Conservation (phyloP, 495 filamentous ascomycete species). For the Xanthoparmelia taractica region DNA sequence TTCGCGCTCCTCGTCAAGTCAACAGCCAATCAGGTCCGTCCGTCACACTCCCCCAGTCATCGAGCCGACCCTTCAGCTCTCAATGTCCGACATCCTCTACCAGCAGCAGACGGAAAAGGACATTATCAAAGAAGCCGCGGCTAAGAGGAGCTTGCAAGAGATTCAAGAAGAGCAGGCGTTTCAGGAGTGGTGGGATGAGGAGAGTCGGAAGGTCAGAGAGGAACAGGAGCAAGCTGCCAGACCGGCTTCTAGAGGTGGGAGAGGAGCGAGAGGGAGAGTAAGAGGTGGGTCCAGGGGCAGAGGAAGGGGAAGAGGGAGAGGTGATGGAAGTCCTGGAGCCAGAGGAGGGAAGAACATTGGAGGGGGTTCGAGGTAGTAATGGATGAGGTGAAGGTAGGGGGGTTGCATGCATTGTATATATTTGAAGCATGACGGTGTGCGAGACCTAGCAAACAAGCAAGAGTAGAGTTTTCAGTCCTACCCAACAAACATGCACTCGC, state of each 20-base stretch:
- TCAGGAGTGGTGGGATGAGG: conserved; percentile 95
- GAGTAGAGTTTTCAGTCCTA: too few relatives aligned
- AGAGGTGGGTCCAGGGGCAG: background rate
- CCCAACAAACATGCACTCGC: too few relatives aligned
- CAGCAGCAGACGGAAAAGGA: conserved; percentile 83
- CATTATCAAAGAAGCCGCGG: conserved; percentile 67
- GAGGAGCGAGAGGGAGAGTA: conserved; percentile 16
- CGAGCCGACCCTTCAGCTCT: conserved; percentile 57
- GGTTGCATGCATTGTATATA: background rate
- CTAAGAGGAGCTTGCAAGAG: conserved; percentile 79
- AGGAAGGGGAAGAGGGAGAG: background rate
- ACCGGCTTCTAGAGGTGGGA: conserved; percentile 23
- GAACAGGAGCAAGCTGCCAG: conserved; percentile 49
- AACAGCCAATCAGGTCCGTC: conserved; percentile 40
- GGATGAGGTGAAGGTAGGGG: background rate
- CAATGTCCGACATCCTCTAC: conserved; percentile 79
- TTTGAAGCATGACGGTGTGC: background rate
- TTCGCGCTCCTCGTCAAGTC: conserved; percentile 21
- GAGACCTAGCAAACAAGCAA: background rate
- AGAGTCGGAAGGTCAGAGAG: conserved; percentile 63
- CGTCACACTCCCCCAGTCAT: conserved; percentile 39
- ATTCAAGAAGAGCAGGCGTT: conserved; percentile 97
- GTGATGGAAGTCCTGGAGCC: background rate
- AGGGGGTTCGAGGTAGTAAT: background rate
- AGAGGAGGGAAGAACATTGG: background rate